Base-by-base conservation (phyloP, 1,284 basidiomycete species). In the Acaromyces ingoldii region DNA sequence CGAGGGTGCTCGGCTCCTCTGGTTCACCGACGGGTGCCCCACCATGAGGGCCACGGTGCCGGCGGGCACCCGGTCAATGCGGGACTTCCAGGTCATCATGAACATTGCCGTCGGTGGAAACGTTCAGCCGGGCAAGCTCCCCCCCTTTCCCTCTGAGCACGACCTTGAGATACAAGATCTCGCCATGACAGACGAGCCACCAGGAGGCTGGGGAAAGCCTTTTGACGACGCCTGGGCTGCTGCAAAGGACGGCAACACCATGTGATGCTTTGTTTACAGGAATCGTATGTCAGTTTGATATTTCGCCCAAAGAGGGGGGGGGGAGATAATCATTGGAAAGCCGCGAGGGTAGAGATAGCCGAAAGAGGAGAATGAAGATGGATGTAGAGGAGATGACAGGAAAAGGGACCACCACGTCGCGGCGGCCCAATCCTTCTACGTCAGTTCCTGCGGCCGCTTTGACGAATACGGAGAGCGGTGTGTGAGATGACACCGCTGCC, bases 31-130 rank as follows among this genome's bases (percentile, higher is more conserved):
- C 22, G 42, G 42, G 19, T 31, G 34, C 17, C 25, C 42, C 21
- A 45, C 42, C 4, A 45, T 45, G 42, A 22, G 42, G 19, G 42
- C 42, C n/a, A 45, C 11, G 10, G 25, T 45, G 17, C 42, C 42
- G 34, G 4, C 30, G 6, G 42, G 42, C 15, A 45, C 22, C n/a
- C 13, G 42, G 22, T n/a, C 17, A 22, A 26, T 45, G 13, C 17
- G 17, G 5, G 21, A 45, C 24, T 45, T 45, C 24, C 42, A 45
- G 34, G 26, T 45, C 6, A 13, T 45, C 15, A 28, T 45, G 29
- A 45, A 45, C 24, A 25, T 45, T 5, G 42, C 42, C 24, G 34
- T 45, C 4, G 42, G 42, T 11, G 42, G 42, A 3, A 45, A 45
- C 24, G 42, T 45, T 4, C 30, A 31, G 42, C 22, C 30, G 15